Evolutionary conservation across 1,139 yeast genomes (phyloP).

Genomic region (Kodamaea alishanica): DNA sequence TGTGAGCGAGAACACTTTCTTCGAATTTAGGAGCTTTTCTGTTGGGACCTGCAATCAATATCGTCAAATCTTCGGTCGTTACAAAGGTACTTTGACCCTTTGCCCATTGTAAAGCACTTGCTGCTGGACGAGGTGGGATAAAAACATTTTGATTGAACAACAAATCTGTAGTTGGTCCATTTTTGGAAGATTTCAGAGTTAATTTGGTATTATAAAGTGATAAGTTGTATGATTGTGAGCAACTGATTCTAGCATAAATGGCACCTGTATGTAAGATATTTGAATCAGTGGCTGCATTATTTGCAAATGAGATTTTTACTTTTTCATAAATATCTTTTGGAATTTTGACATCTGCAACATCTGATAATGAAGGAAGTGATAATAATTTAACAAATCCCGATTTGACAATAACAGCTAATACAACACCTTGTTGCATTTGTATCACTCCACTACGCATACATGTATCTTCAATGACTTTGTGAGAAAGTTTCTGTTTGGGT

Average conservation of each 20-base stretch:
- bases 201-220: constrained; percentile 41
- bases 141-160: constrained; percentile 57
- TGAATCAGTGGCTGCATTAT: constrained; percentile 25
- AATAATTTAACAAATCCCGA: constrained; percentile 40
- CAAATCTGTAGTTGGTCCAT: constrained; percentile 37
- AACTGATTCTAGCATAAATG: constrained; percentile 55
- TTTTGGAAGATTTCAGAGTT: constrained; percentile 24
- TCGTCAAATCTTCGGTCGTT: constrained; percentile 54
- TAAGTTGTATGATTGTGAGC: constrained; percentile 48
- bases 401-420: constrained; percentile 34
- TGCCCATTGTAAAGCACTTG: constrained; percentile 83
- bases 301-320: constrained; percentile 22
- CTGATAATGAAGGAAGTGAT: constrained; percentile 38
- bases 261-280: constrained; percentile 68
- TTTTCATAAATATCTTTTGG: constrained; percentile 31
- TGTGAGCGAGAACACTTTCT: constrained; percentile 56
- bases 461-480: constrained; percentile 62
- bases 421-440: constrained; percentile 30
- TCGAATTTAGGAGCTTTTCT: constrained; percentile 51
- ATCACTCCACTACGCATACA: constrained; percentile 47
- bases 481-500: constrained; percentile 60
- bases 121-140: constrained; percentile 77
- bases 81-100: constrained; percentile 63
- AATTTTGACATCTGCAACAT: constrained; percentile 34
- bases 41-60: constrained; percentile 58